phyloP scores from a whole-genome alignment of 495 filamentous ascomycete genomes.

The Lepidopterella palustris region DNA sequence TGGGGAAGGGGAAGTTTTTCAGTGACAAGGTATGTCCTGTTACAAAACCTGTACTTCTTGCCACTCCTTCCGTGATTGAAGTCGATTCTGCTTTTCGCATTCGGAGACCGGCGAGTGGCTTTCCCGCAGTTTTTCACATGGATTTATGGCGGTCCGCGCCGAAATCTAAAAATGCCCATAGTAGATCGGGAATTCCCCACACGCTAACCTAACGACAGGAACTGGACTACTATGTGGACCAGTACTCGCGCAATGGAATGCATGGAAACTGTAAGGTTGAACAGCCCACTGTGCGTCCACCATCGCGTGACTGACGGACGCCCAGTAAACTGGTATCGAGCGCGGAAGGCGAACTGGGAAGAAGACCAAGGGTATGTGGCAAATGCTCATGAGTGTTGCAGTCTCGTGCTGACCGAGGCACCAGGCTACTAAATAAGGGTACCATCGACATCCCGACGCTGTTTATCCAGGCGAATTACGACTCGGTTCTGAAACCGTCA shows the following conservation, averaged over 20 bases:
- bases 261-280: slow-evolving; percentile 60
- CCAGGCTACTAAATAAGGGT: slow-evolving; percentile 21
- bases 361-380: slow-evolving; percentile 57
- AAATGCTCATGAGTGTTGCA: not conserved
- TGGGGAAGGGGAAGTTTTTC: slow-evolving; percentile 50
- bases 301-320: slow-evolving; percentile 8
- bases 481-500: slow-evolving; percentile 54
- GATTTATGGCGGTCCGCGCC: not conserved
- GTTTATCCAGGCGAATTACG: slow-evolving; percentile 66
- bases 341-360: slow-evolving; percentile 60
- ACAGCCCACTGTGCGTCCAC: not conserved
- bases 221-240: slow-evolving; percentile 65
- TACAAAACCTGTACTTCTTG: not conserved
- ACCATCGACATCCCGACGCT: slow-evolving; percentile 62
- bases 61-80: not conserved
- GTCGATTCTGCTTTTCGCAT: not conserved
- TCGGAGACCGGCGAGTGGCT: not conserved
- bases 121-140: not conserved
- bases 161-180: not conserved
- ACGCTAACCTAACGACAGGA: slow-evolving; percentile 43
- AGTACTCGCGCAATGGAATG: slow-evolving; percentile 65
- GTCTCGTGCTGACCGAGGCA: slow-evolving; percentile 7
- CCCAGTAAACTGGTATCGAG: slow-evolving; percentile 77
- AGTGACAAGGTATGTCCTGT: slow-evolving; percentile 47
- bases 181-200: not conserved